Evolutionary conservation across 306 rosid species (phyloP).

Genomic region (Canavalia gladiata): DNA sequence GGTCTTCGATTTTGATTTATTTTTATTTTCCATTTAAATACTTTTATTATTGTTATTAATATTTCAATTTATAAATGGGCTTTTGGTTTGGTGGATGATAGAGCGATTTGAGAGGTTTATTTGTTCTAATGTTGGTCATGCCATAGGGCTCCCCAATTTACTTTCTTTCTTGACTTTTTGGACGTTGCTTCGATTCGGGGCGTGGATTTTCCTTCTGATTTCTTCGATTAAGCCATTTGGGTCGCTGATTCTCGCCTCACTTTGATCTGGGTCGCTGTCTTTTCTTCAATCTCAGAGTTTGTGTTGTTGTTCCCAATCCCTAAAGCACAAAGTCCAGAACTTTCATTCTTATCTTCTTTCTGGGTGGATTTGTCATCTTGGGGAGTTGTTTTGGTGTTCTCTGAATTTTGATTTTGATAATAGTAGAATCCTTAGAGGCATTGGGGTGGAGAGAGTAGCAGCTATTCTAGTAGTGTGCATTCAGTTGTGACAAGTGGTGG

Average conservation of each 20-base stretch:
- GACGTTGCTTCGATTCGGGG: conserved; percentile 51
- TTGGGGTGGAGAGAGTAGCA: conserved; percentile 34
- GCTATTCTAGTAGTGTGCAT: conserved; percentile 2
- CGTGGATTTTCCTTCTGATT: conserved; percentile 38
- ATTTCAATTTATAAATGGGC: conserved; percentile 45
- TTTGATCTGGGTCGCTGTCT: conserved; percentile 47
- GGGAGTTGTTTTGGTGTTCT: conserved; percentile 23
- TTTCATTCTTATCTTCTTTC: conserved; percentile 34
- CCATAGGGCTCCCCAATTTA: conserved; percentile 50
- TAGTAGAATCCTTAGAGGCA: conserved; percentile 25
- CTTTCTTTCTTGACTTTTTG: conserved; percentile 37
- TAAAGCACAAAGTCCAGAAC: neutral
- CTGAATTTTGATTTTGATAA: conserved; percentile 36
- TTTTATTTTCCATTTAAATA: neutral
- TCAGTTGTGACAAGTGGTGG: conserved; percentile 31
- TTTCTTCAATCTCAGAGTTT: conserved; percentile 47
- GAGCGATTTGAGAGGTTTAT: conserved; percentile 35
- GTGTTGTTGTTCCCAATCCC: conserved; percentile 36
- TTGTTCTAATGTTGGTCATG: conserved; percentile 24
- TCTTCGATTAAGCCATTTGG: conserved; percentile 41
- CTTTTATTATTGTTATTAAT: neutral
- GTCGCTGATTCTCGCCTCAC: conserved; percentile 43
- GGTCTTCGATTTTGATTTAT: conserved; percentile 37
- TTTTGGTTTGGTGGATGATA: conserved; percentile 50
- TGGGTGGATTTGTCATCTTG: conserved; percentile 32